Evolutionary conservation across 257 asterid genomes (phyloP).

Genomic region (Asclepias syriaca): DNA sequence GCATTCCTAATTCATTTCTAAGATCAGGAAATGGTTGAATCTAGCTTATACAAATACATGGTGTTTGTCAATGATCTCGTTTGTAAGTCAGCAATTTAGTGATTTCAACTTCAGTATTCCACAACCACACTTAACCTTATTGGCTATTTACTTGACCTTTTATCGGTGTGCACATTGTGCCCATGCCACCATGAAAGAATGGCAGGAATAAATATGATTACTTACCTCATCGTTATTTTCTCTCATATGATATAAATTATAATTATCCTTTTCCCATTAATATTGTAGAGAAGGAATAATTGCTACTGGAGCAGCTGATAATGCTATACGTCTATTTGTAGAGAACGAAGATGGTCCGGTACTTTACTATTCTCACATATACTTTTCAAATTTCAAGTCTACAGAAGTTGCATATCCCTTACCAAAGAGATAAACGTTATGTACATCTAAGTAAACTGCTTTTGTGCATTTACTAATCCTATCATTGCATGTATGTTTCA

Average conservation of each 20-base stretch:
- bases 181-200: neutral
- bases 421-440: neutral
- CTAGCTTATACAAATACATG: neutral
- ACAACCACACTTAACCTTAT: neutral
- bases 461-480: neutral
- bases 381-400: slow-evolving; percentile 7
- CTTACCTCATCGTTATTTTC: neutral
- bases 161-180: neutral
- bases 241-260: neutral
- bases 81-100: neutral
- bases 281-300: slow-evolving; percentile 68
- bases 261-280: neutral
- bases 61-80: neutral
- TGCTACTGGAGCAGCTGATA: slow-evolving; percentile 85
- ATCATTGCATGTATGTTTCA: neutral
- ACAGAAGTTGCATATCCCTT: neutral
- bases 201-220: neutral
- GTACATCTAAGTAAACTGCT: neutral
- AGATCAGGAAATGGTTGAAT: neutral
- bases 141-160: neutral
- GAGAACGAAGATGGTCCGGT: slow-evolving; percentile 63
- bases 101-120: neutral
- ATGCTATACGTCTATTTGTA: slow-evolving; percentile 80
- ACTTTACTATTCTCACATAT: slow-evolving; percentile 10
- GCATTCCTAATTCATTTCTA: neutral